A percentile compares a stretch with the other conserved stretches of the same genome.
Evolutionary conservation across 805 yeast species (phyloP).

Genomic region (Ogataea trehalophila): DNA sequence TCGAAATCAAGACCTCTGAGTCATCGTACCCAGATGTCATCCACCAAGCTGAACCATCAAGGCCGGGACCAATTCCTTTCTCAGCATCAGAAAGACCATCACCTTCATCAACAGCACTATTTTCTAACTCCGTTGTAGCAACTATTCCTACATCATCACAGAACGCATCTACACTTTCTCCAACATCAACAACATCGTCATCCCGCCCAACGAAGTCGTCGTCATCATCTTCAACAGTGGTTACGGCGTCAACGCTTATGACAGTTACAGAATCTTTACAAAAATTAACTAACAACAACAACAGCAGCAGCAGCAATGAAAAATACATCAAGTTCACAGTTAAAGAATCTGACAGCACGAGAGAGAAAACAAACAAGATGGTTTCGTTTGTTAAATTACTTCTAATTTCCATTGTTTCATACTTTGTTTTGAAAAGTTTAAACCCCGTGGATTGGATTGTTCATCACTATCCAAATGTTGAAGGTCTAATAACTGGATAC

Average conservation of each 20-base stretch:
- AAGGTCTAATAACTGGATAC: no score
- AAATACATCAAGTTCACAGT: constrained; percentile 18
- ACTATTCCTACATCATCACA: no score
- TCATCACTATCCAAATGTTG: no score
- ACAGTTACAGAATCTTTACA: background rate
- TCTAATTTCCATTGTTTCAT: constrained; percentile 5
- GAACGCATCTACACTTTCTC: background rate
- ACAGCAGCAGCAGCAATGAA: background rate
- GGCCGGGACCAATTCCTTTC: background rate
- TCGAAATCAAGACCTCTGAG: constrained; percentile 25
- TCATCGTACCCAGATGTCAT: constrained; percentile 14
- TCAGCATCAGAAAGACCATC: background rate
- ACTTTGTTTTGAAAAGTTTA: no score
- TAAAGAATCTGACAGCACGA: constrained; percentile 7
- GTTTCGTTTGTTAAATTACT: constrained; percentile 3
- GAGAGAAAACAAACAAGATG: background rate
- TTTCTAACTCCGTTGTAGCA: background rate
- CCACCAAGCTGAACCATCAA: constrained; percentile 10
- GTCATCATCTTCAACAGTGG: background rate
- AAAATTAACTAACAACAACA: no score
- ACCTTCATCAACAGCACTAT: background rate
- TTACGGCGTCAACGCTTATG: background rate
- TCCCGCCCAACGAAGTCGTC: background rate
- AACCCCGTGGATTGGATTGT: no score
- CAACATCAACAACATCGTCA: background rate